A percentile compares a stretch with the other conserved stretches of the same genome.
phyloP scores from a whole-genome alignment of 1,284 basidiomycete genomes.

The Boletellus sp. region DNA sequence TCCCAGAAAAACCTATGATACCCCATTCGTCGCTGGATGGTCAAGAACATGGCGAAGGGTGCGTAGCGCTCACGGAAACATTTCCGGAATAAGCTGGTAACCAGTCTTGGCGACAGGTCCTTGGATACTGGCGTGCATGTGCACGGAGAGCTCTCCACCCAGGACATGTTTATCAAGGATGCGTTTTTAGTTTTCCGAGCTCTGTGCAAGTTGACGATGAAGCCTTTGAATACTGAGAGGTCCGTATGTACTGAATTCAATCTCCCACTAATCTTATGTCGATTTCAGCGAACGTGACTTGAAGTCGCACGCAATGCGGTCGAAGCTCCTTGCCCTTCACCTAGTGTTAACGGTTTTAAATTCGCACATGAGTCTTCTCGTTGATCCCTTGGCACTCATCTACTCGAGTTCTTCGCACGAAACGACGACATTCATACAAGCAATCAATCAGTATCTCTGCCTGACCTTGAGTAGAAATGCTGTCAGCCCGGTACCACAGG shows the following conservation, averaged over 20 bases:
- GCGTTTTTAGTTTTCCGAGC: constrained; percentile 95
- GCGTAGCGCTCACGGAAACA: constrained; percentile 7
- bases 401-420: constrained; percentile 85
- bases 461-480: constrained; percentile 93
- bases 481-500: constrained; percentile 91
- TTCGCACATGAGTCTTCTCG: constrained; percentile 86
- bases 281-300: constrained; percentile 79
- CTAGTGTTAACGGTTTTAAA: constrained; percentile 90
- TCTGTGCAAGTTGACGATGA: constrained; percentile 97
- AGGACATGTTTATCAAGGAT: constrained; percentile 91
- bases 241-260: constrained; percentile 33
- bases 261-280: constrained; percentile 8
- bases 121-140: constrained; percentile 13
- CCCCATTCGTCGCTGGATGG: constrained; percentile 6
- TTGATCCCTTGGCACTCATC: constrained; percentile 82
- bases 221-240: constrained; percentile 90
- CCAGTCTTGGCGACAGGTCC: constrained; percentile 4
- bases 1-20: not conserved
- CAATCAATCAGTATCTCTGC: constrained; percentile 93
- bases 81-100: constrained; percentile 7
- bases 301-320: constrained; percentile 93
- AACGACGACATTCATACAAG: constrained; percentile 85
- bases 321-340: constrained; percentile 89
- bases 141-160: constrained; percentile 44
- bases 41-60: constrained; percentile 17